Evolutionary conservation across 164 flowering plant species (phyloP), one percentile per base, ranked within the genome.

Genomic region (Aristolochia fimbriata): DNA sequence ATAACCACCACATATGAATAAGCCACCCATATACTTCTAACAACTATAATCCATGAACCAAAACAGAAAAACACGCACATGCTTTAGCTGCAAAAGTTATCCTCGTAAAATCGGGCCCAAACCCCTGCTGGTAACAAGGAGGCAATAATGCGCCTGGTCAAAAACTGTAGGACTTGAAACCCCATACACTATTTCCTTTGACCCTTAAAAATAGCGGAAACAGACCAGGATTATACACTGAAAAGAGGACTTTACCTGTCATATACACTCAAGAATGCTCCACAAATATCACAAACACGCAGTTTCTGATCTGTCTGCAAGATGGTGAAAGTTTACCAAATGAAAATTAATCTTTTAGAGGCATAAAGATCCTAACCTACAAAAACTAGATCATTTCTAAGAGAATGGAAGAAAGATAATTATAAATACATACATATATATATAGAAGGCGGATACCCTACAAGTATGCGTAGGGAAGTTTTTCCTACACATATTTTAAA

Each of bases 121-220:
- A 84, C 86, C 96, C 96, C 90, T 93, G 96, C 88, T 86, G 97
- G 88, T 86, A 83, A 86, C 91, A 90, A 84, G 94, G 96, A 88
- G 95, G 93, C 79, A 37, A 83, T 87, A 74, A 78, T 75, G 65
- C 66, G 74, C 79, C 78, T 72, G 76, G 91, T 88, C 91, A 93
- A 90, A 85, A 63, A 78, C 80, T 79, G 89, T 83, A 83, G 80
- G 77, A 81, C 80, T 81, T 65, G 74, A 84, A 87, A 75, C 80
- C 84, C 84, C 76, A 80, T 78, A 73, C 49, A 78, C 87, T 76
- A 37, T 73, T 25, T 60, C 77, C 66, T 70, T 76, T 63, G 56
- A 59, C 37, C 69, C 79, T 75, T 64, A 57, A 60, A 66, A 73
- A 47, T 62, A 14, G 57, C 57, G 43, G 23, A 51, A 67, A 65